phyloP scores from a whole-genome alignment of 1,139 yeast genomes.

The Kodamaea sp. region DNA sequence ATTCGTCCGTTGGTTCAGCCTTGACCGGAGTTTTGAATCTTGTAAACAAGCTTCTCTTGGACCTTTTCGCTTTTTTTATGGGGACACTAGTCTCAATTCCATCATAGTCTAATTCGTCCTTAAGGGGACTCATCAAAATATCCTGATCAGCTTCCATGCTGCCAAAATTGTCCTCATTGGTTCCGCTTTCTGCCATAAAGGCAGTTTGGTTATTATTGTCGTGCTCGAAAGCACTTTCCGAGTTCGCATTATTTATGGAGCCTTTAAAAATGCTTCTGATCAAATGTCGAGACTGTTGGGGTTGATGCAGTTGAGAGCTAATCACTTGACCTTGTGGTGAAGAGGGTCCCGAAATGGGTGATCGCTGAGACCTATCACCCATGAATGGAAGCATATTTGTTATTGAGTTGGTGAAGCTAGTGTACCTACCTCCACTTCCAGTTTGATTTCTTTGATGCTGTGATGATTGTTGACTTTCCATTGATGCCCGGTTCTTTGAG shows the following conservation, averaged over 20 bases:
- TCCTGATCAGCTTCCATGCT: constrained; percentile 6
- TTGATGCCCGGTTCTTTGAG: constrained; percentile 27
- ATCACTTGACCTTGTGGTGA: constrained; percentile 10
- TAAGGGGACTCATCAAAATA: constrained; percentile 9
- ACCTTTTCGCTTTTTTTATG: constrained; percentile 30
- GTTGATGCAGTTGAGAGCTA: constrained; percentile 13
- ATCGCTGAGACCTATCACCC: constrained; percentile 37
- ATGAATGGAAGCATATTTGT: constrained; percentile 47
- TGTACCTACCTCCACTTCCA: constrained; percentile 27
- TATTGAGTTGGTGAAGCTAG: constrained; percentile 41
- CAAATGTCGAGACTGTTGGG: constrained; percentile 34
- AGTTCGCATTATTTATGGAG: constrained; percentile 11
- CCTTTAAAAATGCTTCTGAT: constrained; percentile 45
- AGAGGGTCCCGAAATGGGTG: constrained; percentile 23
- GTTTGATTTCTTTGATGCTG: constrained; percentile 12
- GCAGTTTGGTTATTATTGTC: too few relatives aligned
- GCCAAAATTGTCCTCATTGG: constrained; percentile 2
- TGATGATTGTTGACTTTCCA: constrained; percentile 28
- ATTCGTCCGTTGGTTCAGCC: constrained; percentile 17
- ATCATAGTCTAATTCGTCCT: constrained; percentile 8
- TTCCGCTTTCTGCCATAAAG: not conserved
- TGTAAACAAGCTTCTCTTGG: constrained; percentile 42
- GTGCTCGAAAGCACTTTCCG: constrained; percentile 1
- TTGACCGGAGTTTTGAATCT: constrained; percentile 41
- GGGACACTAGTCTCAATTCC: constrained; percentile 9